Base-by-base conservation (phyloP, 495 filamentous ascomycete species). In the Aspergillus panamensis region DNA sequence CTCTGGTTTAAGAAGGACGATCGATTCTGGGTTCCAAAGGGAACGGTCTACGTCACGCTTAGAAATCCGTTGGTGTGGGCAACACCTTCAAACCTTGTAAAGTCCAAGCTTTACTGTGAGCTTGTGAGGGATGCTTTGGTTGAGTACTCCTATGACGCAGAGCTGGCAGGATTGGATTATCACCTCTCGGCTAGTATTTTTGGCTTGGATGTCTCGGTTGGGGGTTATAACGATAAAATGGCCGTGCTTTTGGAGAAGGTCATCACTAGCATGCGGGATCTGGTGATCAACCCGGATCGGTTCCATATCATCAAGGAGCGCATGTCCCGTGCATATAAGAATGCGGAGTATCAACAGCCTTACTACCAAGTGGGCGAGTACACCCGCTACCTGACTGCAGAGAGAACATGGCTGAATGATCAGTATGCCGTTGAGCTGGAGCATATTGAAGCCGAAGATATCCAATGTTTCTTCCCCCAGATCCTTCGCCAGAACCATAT, bases 1-100 rank as follows among this genome's bases (percentile, higher is more conserved):
- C 84, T 89, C n/a, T 99, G 94, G 94, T 97, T 84, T 74, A 99
- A 99, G 81, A 97, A 97, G 73, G 94, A 99, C 63, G 94, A 99
- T 64, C 90, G 85, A 0, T 99, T 97, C 75, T 99, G 94, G 94
- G 94, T 99, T 4, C 94, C 94, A 2, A 97, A 96, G 70, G 94
- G 87, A 0, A 96, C 88, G 61, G 69, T 97, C 14, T 81, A 90
- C 62, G 81, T 96, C 40, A 88, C 84, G 49, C 80, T 95, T 60
- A 83, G 89, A 58, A 96, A 88, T 55, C 88, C 91, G 6, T 67
- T 96, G 33, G 82, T 86, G 20, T 85, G 84, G 69, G 82, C 89
- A 2, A 92, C 88, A 5, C 89, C 94, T 3, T 84, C 85, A 43
- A 91, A 86, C 51, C 73, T 81, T 17, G 85, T 96, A 32, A 93